A percentile compares a stretch with the other conserved stretches of the same genome.
These are phyloP conservation scores for Peltaster fructicola DNA, from an alignment of 2,329 filamentous ascomycete species.

Conservation along the genomic window DNA sequence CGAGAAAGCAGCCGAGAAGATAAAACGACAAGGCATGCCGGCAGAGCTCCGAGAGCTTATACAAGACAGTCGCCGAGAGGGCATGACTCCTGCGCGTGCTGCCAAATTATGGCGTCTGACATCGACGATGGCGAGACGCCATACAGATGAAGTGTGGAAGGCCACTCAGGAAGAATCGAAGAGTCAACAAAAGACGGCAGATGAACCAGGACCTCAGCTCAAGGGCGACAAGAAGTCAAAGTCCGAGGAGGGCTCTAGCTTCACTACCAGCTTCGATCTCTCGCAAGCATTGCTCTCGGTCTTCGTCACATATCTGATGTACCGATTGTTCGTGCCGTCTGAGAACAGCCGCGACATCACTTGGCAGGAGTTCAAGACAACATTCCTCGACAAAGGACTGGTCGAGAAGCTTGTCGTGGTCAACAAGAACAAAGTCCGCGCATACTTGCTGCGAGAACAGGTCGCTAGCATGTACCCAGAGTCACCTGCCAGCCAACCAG, in stretches of 20 bases:
- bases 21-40: constrained; percentile 54
- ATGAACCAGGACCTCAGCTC: constrained; percentile 25
- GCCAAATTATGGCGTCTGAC: constrained; percentile 43
- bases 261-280: constrained; percentile 40
- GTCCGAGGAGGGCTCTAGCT: constrained; percentile 29
- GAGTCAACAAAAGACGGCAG: constrained; percentile 27
- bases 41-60: constrained; percentile 47
- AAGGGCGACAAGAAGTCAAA: constrained; percentile 24
- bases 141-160: constrained; percentile 24
- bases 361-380: constrained; percentile 89
- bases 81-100: constrained; percentile 42
- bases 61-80: constrained; percentile 33
- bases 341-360: constrained; percentile 68
- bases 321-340: constrained; percentile 46
- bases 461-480: constrained; percentile 58
- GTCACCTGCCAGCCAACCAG: constrained; percentile 47
- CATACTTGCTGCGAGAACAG: constrained; percentile 62
- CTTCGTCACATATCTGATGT: constrained; percentile 45
- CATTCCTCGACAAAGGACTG: constrained; percentile 87
- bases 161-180: constrained; percentile 10
- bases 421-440: constrained; percentile 58
- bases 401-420: constrained; percentile 83
- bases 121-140: constrained; percentile 36
- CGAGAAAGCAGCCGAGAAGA: constrained; percentile 40
- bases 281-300: constrained; percentile 38